Evolutionary conservation across 176 grass and related monocot genomes (phyloP).

Genomic region (Aegilops bicornis): DNA sequence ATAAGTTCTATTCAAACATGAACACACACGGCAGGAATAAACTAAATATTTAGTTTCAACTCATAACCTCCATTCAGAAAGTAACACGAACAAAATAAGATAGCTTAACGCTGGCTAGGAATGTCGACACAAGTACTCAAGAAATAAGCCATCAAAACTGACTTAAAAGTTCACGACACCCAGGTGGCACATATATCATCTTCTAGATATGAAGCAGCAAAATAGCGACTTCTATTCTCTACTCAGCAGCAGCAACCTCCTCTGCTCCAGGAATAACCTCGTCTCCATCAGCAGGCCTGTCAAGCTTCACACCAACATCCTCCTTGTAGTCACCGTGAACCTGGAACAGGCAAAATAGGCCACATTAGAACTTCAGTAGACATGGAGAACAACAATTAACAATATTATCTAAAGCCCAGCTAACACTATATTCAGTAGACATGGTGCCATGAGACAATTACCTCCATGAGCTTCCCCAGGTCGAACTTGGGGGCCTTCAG

Average conservation of each 20-base stretch:
- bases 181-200: conserved; percentile 29
- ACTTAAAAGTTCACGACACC: neutral
- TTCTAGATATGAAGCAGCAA: conserved; percentile 25
- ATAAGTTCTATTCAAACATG: neutral
- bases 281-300: conserved; percentile 74
- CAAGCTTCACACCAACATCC: conserved; percentile 75
- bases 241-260: conserved; percentile 54
- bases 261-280: conserved; percentile 35
- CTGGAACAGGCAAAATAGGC: conserved; percentile 30
- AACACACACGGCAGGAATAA: neutral
- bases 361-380: neutral
- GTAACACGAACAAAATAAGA: neutral
- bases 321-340: conserved; percentile 91
- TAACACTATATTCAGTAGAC: neutral
- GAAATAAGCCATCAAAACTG: conserved; percentile 29
- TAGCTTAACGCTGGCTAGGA: neutral
- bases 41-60: conserved; percentile 13
- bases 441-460: conserved; percentile 17
- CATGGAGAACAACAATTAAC: neutral
- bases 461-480: conserved; percentile 96
- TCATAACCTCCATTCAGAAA: conserved; percentile 7
- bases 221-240: conserved; percentile 1
- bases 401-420: too few species aligned
- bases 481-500: conserved; percentile 90
- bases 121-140: neutral